phyloP scores from a whole-genome alignment of 441 rosid species.

The Pelargonium citronellum region DNA sequence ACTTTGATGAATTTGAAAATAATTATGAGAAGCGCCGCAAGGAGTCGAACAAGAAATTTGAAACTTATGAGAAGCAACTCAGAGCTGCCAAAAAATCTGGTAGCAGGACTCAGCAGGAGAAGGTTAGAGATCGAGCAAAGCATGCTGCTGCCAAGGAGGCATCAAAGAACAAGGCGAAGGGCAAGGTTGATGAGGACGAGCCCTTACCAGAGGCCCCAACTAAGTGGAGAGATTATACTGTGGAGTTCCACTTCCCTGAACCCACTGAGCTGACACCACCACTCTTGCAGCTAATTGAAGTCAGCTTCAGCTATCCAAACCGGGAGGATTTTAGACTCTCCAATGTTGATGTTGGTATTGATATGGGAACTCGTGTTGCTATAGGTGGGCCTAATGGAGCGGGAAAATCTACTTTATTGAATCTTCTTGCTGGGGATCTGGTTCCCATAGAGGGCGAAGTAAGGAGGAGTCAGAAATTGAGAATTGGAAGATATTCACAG shows the following conservation, averaged over 20 bases:
- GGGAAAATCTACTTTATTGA: conserved; percentile 83
- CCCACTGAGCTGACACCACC: conserved; percentile 93
- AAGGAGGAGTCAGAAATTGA: conserved; percentile 75
- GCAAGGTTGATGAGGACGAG: conserved; percentile 71
- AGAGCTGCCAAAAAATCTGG: conserved; percentile 80
- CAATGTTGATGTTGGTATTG: conserved; percentile 81
- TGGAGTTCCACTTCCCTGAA: conserved; percentile 89
- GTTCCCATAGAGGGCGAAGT: conserved; percentile 73
- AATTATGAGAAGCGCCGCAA: conserved; percentile 69
- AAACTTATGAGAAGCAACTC: conserved; percentile 59
- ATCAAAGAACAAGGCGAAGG: conserved; percentile 55
- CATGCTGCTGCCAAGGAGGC: conserved; percentile 51
- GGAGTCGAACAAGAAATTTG: conserved; percentile 63
- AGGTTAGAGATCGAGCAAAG: conserved; percentile 52
- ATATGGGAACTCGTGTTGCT: conserved; percentile 92
- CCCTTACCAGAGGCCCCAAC: conserved; percentile 56
- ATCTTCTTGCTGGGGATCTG: conserved; percentile 87
- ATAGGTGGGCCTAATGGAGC: conserved; percentile 95
- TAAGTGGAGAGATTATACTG: conserved; percentile 83
- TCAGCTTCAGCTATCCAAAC: conserved; percentile 76
- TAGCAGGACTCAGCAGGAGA: conserved; percentile 63
- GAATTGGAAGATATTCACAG: conserved; percentile 87
- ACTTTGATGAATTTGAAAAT: conserved; percentile 68
- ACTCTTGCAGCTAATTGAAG: conserved; percentile 75
- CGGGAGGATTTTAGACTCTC: conserved; percentile 70